phyloP scores from a whole-genome alignment of 2,329 filamentous ascomycete genomes.

The Aspergillus sp. region DNA sequence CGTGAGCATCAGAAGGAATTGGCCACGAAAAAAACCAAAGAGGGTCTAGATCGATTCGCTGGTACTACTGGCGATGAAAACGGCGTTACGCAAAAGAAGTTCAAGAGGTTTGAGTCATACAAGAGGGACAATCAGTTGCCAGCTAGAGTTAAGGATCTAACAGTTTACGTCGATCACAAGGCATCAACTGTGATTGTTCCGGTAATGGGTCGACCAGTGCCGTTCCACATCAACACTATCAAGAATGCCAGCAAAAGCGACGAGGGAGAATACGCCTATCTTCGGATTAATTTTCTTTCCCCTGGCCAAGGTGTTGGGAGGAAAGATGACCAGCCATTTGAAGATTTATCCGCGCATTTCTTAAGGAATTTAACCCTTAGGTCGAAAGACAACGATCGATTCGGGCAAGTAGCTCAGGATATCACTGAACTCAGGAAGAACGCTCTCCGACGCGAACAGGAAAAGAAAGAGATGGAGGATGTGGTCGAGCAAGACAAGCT shows the following conservation, averaged over 20 bases:
- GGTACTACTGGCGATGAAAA: conserved; percentile 83
- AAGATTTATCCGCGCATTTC: conserved; percentile 94
- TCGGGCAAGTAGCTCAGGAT: conserved; percentile 86
- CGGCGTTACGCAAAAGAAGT: conserved; percentile 93
- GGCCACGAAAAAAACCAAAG: conserved; percentile 82
- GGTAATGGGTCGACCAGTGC: conserved; percentile 95
- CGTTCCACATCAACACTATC: conserved; percentile 97
- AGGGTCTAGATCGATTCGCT: conserved; percentile 81
- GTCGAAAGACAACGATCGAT: conserved; percentile 82
- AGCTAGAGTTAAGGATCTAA: conserved; percentile 74
- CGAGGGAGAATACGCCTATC: conserved; percentile 88
- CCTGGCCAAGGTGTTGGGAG: conserved; percentile 95
- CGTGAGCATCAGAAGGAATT: conserved; percentile 91
- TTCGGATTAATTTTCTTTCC: conserved; percentile 95
- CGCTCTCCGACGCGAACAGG: conserved; percentile 86
- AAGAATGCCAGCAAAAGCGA: conserved; percentile 99
- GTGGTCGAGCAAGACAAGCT: conserved; percentile 99
- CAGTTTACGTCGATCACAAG: conserved; percentile 88
- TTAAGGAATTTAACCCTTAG: conserved; percentile 93
- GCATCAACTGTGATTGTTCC: conserved; percentile 88
- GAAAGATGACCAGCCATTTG: conserved; percentile 97
- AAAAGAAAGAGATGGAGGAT: conserved; percentile 99
- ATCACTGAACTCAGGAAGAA: conserved; percentile 97
- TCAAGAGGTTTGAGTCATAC: conserved; percentile 98
- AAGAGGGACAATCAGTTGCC: conserved; percentile 97